Evolutionary conservation across 768 basidiomycete species (phyloP).

Genomic region (Suillus subaureus): DNA sequence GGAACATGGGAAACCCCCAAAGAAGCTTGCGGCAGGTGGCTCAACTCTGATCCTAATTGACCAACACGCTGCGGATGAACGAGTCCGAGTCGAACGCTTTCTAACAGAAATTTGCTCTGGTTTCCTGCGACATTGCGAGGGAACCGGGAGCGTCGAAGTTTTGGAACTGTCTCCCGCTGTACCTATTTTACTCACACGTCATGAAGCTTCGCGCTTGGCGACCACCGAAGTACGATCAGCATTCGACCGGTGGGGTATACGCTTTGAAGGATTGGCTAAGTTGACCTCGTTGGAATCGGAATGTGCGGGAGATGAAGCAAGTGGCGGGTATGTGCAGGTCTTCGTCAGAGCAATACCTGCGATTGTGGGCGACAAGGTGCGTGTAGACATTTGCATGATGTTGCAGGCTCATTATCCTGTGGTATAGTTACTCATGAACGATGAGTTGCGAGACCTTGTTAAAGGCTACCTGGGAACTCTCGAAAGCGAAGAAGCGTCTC

Average conservation of each 20-base stretch:
- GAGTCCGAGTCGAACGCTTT: conserved; percentile 86
- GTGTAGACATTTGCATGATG: conserved; percentile 16
- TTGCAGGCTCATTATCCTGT: conserved; percentile 14
- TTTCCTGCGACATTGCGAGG: conserved; percentile 49
- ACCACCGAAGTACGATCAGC: conserved; percentile 43
- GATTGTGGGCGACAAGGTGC: conserved; percentile 69
- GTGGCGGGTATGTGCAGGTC: conserved; percentile 62
- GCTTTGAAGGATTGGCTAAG: conserved; percentile 44
- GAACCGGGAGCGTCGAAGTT: conserved; percentile 38
- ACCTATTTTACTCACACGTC: conserved; percentile 65
- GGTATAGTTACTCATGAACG: conserved; percentile 58
- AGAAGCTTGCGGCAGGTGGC: conserved; percentile 20
- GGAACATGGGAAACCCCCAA: conserved; percentile 18
- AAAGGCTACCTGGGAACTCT: conserved; percentile 70
- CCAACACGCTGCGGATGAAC: conserved; percentile 98
- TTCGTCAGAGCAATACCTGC: conserved; percentile 65
- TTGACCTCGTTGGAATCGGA: conserved; percentile 23
- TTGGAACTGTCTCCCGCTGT: conserved; percentile 53
- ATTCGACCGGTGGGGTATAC: conserved; percentile 73
- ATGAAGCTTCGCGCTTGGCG: conserved; percentile 58
- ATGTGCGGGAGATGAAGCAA: conserved; percentile 25
- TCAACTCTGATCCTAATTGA: conserved; percentile 77
- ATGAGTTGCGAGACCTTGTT: conserved; percentile 76
- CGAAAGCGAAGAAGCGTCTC: conserved; percentile 46
- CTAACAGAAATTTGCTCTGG: conserved; percentile 73